These are phyloP conservation scores for Jasminum sambac DNA, from an alignment of 257 asterid genomes.

Conservation along the genomic window DNA sequence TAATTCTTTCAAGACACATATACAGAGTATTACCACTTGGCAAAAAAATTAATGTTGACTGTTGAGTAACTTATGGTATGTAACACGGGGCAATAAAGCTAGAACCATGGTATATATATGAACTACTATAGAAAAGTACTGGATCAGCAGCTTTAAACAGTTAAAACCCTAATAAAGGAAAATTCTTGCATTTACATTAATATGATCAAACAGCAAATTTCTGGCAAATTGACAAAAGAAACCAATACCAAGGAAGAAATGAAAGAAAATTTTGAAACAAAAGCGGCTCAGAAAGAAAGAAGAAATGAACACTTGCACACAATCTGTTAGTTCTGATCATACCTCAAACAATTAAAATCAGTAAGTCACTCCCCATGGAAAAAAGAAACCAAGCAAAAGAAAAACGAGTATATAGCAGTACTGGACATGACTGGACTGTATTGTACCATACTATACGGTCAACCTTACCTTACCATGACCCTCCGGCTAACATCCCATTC, in stretches of 20 bases:
- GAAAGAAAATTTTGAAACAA: background rate
- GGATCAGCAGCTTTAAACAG: background rate
- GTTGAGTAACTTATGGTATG: no score
- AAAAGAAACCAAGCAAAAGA: background rate
- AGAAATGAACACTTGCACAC: conserved; percentile 17
- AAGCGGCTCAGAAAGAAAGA: conserved; percentile 11
- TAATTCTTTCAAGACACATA: no score
- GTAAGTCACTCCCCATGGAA: conserved; percentile 16
- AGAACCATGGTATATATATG: no score
- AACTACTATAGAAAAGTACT: background rate
- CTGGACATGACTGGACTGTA: background rate
- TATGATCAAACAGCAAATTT: conserved; percentile 14
- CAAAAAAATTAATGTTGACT: no score
- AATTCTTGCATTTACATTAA: conserved; percentile 17
- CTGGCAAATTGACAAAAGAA: conserved; percentile 18
- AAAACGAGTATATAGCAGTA: background rate
- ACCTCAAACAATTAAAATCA: conserved; percentile 1
- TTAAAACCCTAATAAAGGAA: conserved; percentile 1
- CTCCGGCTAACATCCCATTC: conserved; percentile 69
- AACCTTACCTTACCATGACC: conserved; percentile 42
- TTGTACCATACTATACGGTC: background rate
- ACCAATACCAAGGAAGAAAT: conserved; percentile 10
- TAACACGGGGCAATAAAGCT: no score
- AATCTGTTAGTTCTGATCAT: conserved; percentile 27
- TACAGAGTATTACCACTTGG: no score